phyloP scores from a whole-genome alignment of 2,329 filamentous ascomycete species.

The Madurella fahalii region DNA sequence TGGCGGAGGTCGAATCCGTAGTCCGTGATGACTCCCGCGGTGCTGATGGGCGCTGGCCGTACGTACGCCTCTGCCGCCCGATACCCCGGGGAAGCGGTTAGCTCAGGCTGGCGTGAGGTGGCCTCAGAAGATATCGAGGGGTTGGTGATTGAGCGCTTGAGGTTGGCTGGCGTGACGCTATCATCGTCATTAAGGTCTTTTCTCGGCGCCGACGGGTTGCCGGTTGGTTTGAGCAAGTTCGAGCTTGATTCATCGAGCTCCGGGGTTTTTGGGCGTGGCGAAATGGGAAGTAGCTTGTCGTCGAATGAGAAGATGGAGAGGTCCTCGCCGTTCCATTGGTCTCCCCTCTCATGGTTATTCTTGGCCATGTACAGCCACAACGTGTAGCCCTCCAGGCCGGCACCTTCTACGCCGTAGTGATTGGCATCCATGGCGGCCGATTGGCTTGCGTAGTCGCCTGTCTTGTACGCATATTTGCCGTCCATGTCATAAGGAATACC shows the following conservation, averaged over 20 bases:
- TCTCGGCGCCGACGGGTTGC: constrained; percentile 24
- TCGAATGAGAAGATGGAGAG: constrained; percentile 84
- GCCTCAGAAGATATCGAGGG: constrained; percentile 60
- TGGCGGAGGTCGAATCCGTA: constrained; percentile 80
- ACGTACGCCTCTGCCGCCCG: constrained; percentile 92
- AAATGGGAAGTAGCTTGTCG: constrained; percentile 61
- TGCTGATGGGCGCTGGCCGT: constrained; percentile 73
- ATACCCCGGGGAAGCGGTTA: constrained; percentile 66
- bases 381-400: constrained; percentile 77
- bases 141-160: constrained; percentile 68
- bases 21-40: constrained; percentile 64
- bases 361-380: constrained; percentile 80
- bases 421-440: constrained; percentile 93
- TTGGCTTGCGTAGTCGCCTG: constrained; percentile 91
- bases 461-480: constrained; percentile 90
- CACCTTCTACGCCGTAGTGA: constrained; percentile 85
- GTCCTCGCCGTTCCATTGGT: constrained; percentile 97
- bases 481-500: constrained; percentile 99
- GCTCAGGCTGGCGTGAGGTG: constrained; percentile 50
- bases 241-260: constrained; percentile 43
- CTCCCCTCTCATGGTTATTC: constrained; percentile 86
- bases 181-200: constrained; percentile 48
- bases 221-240: constrained; percentile 37
- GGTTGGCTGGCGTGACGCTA: constrained; percentile 67
- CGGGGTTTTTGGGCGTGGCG: constrained; percentile 43